Conservation (phyloP, 148 eudicot genomes). For the Talinum fruticosum region DNA sequence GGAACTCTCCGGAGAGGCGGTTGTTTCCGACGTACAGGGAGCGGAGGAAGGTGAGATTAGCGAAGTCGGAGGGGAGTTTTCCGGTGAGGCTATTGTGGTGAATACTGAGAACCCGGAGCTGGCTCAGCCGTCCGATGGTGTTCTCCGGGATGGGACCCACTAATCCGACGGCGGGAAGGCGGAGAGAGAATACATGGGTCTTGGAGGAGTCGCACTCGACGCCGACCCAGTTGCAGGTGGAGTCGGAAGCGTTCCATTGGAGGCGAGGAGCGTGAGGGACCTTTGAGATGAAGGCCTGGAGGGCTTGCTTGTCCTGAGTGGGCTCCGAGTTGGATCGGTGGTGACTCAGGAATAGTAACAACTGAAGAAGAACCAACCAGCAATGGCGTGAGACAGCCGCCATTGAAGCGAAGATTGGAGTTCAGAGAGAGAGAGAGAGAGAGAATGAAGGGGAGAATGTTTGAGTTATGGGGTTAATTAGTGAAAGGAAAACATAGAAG, state of each 20-base stretch:
- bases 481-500: no score
- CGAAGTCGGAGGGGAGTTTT: constrained; percentile 44
- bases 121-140: constrained; percentile 38
- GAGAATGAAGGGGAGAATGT: constrained; percentile 8
- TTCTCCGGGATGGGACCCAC: constrained; percentile 45
- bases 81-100: constrained; percentile 48
- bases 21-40: constrained; percentile 62
- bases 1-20: constrained; percentile 55
- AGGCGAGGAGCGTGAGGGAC: constrained; percentile 59
- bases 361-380: not conserved
- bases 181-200: constrained; percentile 42
- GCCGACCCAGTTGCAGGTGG: constrained; percentile 72
- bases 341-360: not conserved
- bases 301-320: constrained; percentile 64
- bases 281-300: constrained; percentile 49
- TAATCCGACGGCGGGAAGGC: constrained; percentile 74
- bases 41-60: constrained; percentile 50
- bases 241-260: constrained; percentile 52
- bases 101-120: constrained; percentile 45
- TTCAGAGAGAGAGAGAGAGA: not conserved
- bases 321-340: constrained; percentile 45
- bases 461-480: not conserved
- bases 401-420: not conserved
- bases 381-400: not conserved
- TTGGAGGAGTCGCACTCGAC: constrained; percentile 51